A percentile compares a stretch with the other conserved stretches of the same genome.
These are phyloP conservation scores for Fusarium mundagurra DNA, from an alignment of 2,329 filamentous ascomycete species.

Conservation along the genomic window DNA sequence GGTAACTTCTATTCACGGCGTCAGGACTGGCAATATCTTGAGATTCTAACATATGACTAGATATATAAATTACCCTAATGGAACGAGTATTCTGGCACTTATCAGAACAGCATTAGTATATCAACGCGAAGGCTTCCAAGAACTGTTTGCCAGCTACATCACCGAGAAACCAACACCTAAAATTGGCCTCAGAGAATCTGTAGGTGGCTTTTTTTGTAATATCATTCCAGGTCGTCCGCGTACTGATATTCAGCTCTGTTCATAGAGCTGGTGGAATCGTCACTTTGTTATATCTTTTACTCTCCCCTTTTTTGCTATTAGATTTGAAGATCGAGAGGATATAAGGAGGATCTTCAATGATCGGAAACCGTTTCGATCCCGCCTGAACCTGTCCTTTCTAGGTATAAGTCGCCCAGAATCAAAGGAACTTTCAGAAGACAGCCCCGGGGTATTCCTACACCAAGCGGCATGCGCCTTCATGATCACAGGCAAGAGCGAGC, in stretches of 20 bases:
- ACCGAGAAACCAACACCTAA: not conserved
- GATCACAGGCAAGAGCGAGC: constrained; percentile 8
- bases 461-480: constrained; percentile 2
- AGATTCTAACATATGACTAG: not conserved
- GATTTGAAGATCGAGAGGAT: constrained; percentile 1
- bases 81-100: constrained; percentile 1
- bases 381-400: not conserved
- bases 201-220: not conserved
- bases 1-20: not conserved
- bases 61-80: constrained; percentile 19
- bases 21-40: not conserved
- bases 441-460: not conserved
- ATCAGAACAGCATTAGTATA: not conserved
- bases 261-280: not conserved
- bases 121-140: not conserved
- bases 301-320: constrained; percentile 17
- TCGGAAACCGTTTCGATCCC: not conserved
- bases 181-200: not conserved
- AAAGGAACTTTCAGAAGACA: not conserved
- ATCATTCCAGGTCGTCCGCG: not conserved
- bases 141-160: constrained; percentile 19
- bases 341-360: not conserved
- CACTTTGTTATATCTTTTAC: constrained; percentile 19
- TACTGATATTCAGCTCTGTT: not conserved
- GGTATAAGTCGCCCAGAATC: not conserved